Evolutionary conservation across 345 rosid species (phyloP), one percentile per base, ranked within the genome.

Genomic region (Euclidium syriacum): DNA sequence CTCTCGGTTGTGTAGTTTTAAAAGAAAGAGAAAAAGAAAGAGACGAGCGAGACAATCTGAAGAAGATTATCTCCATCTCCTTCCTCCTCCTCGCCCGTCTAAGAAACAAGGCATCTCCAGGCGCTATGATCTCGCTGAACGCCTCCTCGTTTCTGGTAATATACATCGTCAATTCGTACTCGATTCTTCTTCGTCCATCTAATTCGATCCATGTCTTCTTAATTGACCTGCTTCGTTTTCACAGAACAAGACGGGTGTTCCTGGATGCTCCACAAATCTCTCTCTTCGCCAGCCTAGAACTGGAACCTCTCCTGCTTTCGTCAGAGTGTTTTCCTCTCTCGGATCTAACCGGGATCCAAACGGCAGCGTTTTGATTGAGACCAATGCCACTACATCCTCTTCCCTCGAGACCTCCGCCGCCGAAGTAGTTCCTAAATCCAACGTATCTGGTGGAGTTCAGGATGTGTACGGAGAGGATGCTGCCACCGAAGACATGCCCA

Each of bases 401-500:
- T 42, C 73, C 38, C 66, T 68, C 73, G 73, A 69, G 22, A 44
- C 49, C 62, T 58, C 77, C 48, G 87, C 79, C 25, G 59, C 68
- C 7, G 84, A 82, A 25, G 7, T 65, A 78, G 83, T 71, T 64
- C 19, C 83, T 48, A 80, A 74, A 62, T 16, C 86, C 17, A 61
- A 77, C 47, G 80, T 73, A 5, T 41, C 78, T 35, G 92, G 83
- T n/a, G 85, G 83, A 2, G 85, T 80, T 40, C 79, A 65, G 65
- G 89, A 90, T 33, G 71, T 83, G 19, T 82, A 79, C 65, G 90
- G 81, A 16, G 95, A 87, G 75, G 94, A 85, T 46, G 67, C 79
- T 41, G 83, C 87, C 75, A 69, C 85, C 8, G 90, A 82, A 62
- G 95, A 88, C 56, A 83, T 79, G 75, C 79, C 80, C 34, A 82